Base-by-base conservation (phyloP, 495 filamentous ascomycete genomes). In the Penicillium samsonianum region DNA sequence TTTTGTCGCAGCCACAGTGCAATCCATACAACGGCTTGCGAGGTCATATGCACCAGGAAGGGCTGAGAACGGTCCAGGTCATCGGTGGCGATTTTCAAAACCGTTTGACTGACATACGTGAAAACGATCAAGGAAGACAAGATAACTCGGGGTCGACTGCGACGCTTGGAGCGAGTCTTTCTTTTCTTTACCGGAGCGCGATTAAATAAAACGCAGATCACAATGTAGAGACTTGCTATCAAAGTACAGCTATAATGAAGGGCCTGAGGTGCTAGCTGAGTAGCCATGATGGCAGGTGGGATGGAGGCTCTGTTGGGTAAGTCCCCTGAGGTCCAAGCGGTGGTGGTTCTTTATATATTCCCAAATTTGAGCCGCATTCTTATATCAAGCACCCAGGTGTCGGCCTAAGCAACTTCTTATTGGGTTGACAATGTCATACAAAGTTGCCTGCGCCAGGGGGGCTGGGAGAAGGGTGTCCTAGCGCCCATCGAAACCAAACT, bases 31-130 rank as follows among this genome's bases (percentile, higher is more conserved):
- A 37, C 53, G 1, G 42, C 53, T 17, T 46, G 53, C 38, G 53
- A 55, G 53, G 53, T 55, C 53, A 47, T 55, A 55, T 55, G 53
- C 42, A 55, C 42, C 3, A 55, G 22, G 23, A 55, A 55, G 1
- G 53, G 43, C 23, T 55, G 53, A 11, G 53, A 55, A 17, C 31
- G 22, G 28, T 55, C 53, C 9, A 55, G 19, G n/a, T 55, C 43
- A 46, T 55, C 20, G 16, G 43, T 47, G 43, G 43, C 23, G 23
- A 55, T 38, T 19, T 22, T 33, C 20, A 55, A 20, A 8, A 12
- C 31, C 4, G 31, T 55, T 46, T 55, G 53, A 37, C 30, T 38
- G 22, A 55, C 23, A 22, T 55, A 55, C 14, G 43, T 55, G 53
- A 55, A n/a, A 37, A 55, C 30, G n/a, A 55, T 22, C 41, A 55